Percentiles rank a stretch among this genome's conserved stretches.
Evolutionary conservation across 1,284 basidiomycete species (phyloP).

Genomic region (Tilletia caries): DNA sequence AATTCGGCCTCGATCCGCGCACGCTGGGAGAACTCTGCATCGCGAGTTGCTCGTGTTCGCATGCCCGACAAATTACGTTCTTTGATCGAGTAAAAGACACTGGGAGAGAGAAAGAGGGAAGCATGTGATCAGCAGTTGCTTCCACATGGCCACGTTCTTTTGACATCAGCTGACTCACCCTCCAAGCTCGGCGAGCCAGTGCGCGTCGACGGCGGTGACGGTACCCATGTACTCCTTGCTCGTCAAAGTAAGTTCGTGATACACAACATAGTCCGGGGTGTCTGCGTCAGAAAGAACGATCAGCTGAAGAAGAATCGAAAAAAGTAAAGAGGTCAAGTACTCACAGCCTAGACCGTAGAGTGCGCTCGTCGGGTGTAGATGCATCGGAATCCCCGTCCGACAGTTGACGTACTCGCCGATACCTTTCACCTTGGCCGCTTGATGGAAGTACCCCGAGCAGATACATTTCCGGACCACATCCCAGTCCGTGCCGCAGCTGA

Average conservation of each 20-base stretch:
- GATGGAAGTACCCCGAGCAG: slow-evolving; percentile 97
- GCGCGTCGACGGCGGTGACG: slow-evolving; percentile 51
- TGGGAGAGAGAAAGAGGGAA: slow-evolving; percentile 62
- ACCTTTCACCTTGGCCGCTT: slow-evolving; percentile 94
- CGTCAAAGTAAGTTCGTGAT: slow-evolving; percentile 68
- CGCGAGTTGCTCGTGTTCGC: slow-evolving; percentile 64
- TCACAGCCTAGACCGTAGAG: slow-evolving; percentile 86
- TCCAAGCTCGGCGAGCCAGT: slow-evolving; percentile 51
- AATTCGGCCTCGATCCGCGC: slow-evolving; percentile 71
- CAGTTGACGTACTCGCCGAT: slow-evolving; percentile 98
- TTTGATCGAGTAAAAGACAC: slow-evolving; percentile 89
- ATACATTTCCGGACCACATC: slow-evolving; percentile 96
- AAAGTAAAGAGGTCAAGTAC: slow-evolving; percentile 10
- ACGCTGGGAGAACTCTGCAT: slow-evolving; percentile 81
- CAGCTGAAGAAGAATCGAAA: not conserved
- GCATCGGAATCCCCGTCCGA: slow-evolving; percentile 77
- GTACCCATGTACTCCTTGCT: slow-evolving; percentile 44
- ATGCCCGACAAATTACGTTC: slow-evolving; percentile 67
- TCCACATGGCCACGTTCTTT: no score
- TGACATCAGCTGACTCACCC: not conserved
- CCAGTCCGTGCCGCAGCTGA: slow-evolving; percentile 90
- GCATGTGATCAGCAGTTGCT: not conserved
- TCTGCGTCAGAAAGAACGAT: slow-evolving; percentile 48
- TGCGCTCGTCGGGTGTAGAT: slow-evolving; percentile 92
- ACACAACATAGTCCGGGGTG: slow-evolving; percentile 92